Evolutionary conservation across 1,139 yeast species (phyloP).

Genomic region (Pichia kudriavzevii): DNA sequence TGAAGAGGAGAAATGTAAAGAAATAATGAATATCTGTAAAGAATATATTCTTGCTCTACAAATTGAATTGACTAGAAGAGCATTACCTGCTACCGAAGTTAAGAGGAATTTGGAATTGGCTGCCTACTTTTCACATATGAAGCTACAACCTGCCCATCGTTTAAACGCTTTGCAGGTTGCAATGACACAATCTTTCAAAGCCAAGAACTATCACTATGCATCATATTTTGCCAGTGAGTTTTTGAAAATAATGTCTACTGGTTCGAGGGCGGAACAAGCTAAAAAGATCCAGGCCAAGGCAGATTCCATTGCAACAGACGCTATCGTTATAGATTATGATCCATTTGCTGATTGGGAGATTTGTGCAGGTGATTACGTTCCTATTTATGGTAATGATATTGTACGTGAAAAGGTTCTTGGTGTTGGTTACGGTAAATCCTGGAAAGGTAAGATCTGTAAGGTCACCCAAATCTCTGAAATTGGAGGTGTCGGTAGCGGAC

Average conservation of each 20-base stretch:
- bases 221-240: constrained; percentile 84
- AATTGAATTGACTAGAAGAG: constrained; percentile 82
- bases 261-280: constrained; percentile 87
- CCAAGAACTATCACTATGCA: constrained; percentile 83
- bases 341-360: constrained; percentile 86
- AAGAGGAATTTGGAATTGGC: constrained; percentile 91
- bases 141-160: constrained; percentile 75
- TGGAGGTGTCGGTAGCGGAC: constrained; percentile 96
- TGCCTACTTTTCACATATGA: constrained; percentile 85
- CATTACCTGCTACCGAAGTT: constrained; percentile 59
- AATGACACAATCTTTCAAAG: constrained; percentile 82
- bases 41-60: constrained; percentile 90
- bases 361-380: constrained; percentile 82
- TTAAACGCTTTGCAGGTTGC: constrained; percentile 91
- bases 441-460: constrained; percentile 70
- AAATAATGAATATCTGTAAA: constrained; percentile 65
- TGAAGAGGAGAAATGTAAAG: constrained; percentile 70
- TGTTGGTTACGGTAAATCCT: constrained; percentile 72
- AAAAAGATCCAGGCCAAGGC: constrained; percentile 72
- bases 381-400: constrained; percentile 72
- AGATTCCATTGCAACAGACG: constrained; percentile 75
- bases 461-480: constrained; percentile 72
- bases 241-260: constrained; percentile 56
- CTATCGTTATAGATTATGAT: constrained; percentile 85
- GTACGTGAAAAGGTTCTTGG: constrained; percentile 85